Percentiles rank a stretch among this genome's conserved stretches.
These are phyloP conservation scores for Knufia petricola DNA, from an alignment of 2,329 filamentous ascomycete species.

Conservation along the genomic window DNA sequence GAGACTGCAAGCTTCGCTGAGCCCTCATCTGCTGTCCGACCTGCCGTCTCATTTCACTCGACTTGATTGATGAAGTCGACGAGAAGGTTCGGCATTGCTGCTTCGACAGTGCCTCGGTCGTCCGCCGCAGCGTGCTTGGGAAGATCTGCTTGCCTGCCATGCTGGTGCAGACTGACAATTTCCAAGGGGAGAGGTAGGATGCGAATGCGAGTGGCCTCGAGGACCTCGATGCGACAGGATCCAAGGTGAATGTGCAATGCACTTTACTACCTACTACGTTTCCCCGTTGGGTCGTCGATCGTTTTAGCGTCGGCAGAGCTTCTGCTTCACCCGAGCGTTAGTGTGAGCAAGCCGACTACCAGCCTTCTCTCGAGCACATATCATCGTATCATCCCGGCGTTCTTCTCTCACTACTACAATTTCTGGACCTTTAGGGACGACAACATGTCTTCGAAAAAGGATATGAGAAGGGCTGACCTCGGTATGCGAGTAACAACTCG, in stretches of 20 bases:
- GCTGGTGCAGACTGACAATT: not conserved
- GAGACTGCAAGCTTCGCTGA: constrained; percentile 7
- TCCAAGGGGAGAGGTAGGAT: too few relatives aligned
- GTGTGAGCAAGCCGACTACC: too few relatives aligned
- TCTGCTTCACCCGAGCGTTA: not conserved
- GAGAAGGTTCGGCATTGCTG: constrained; percentile 6
- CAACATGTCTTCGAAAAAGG: constrained; percentile 60
- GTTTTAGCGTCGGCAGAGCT: not conserved
- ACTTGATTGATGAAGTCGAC: not conserved
- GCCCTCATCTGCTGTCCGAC: not conserved
- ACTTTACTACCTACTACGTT: not conserved
- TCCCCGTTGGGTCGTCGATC: not conserved
- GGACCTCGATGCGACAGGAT: not conserved
- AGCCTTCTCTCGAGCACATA: too few relatives aligned
- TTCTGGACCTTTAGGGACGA: too few relatives aligned
- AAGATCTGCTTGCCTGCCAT: not conserved
- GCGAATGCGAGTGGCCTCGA: not conserved
- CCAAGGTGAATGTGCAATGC: not conserved
- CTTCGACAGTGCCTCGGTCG: not conserved
- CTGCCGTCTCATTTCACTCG: not conserved
- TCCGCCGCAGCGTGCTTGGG: not conserved
- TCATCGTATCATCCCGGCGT: too few relatives aligned
- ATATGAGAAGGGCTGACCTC: constrained; percentile 65
- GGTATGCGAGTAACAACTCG: constrained; percentile 42
- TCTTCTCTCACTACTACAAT: too few relatives aligned